Evolutionary conservation across 148 eudicot species (phyloP).

Genomic region (Fagopyrum tataricum): DNA sequence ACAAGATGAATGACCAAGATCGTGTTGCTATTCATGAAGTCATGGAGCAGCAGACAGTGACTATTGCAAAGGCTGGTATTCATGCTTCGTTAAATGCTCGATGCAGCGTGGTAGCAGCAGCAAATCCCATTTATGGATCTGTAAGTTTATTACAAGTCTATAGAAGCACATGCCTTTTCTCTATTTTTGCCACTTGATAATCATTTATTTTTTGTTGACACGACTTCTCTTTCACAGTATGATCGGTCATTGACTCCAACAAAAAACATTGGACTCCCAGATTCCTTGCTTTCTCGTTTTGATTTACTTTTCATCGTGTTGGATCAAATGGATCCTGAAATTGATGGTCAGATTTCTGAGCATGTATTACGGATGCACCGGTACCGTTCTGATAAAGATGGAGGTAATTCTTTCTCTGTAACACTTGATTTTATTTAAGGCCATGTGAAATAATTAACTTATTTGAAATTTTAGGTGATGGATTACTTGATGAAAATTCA

Average conservation of each 20-base stretch:
- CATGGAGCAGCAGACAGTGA: conserved; percentile 99
- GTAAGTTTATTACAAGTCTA: conserved; percentile 36
- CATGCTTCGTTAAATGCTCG: conserved; percentile 99
- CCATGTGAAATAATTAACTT: conserved; percentile 9
- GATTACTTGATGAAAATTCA: conserved; percentile 49
- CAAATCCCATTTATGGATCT: conserved; percentile 98
- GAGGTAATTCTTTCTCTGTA: conserved; percentile 42
- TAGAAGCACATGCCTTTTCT: background rate
- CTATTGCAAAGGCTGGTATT: conserved; percentile 99
- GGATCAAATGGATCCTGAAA: conserved; percentile 99
- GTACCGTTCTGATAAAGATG: conserved; percentile 73
- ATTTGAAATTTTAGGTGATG: conserved; percentile 41
- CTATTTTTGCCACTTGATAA: background rate
- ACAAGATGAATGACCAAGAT: conserved; percentile 98
- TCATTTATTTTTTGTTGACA: conserved; percentile 9
- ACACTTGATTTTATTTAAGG: background rate
- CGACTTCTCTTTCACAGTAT: conserved; percentile 46
- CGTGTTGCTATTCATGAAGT: conserved; percentile 99
- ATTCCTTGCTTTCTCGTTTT: conserved; percentile 95
- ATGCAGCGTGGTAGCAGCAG: conserved; percentile 99
- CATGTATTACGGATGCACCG: conserved; percentile 98
- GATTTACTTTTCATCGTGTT: conserved; percentile 90
- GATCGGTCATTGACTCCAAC: conserved; percentile 98
- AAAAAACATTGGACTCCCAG: conserved; percentile 96
- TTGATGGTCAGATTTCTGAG: conserved; percentile 84